A percentile compares a stretch with the other conserved stretches of the same genome.
These are phyloP conservation scores for Leccinum glutinopallens DNA, from an alignment of 1,284 basidiomycete genomes.

Conservation along the genomic window DNA sequence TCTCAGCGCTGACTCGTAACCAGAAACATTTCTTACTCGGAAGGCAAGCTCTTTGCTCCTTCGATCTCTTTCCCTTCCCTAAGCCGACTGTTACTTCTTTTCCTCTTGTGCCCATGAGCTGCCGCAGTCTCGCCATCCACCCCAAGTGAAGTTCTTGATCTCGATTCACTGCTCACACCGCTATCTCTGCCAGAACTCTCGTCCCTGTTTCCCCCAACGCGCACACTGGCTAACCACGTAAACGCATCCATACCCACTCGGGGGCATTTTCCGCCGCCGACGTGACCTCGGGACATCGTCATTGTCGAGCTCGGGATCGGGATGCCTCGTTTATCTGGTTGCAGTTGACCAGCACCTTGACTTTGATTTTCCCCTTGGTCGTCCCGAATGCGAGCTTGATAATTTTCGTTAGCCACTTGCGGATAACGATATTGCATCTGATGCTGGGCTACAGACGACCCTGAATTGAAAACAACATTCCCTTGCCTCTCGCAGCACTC, in stretches of 20 bases:
- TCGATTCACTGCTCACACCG: slow-evolving; percentile 42
- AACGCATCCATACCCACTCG: slow-evolving; percentile 68
- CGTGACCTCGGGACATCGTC: slow-evolving; percentile 59
- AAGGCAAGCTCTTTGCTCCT: slow-evolving; percentile 64
- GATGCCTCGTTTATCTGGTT: slow-evolving; percentile 25
- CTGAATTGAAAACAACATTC: slow-evolving; percentile 29
- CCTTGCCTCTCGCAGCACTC: slow-evolving; percentile 39
- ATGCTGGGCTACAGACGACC: slow-evolving; percentile 19
- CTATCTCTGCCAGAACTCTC: slow-evolving; percentile 57
- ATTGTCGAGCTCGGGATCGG: slow-evolving; percentile 30
- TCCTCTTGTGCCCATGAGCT: slow-evolving; percentile 27
- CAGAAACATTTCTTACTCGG: slow-evolving; percentile 59
- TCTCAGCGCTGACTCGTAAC: slow-evolving; percentile 14
- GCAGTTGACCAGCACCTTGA: slow-evolving; percentile 11
- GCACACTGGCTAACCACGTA: slow-evolving; percentile 73
- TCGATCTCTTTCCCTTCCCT: slow-evolving; percentile 47
- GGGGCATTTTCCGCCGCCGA: slow-evolving; percentile 56
- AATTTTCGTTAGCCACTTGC: slow-evolving; percentile 16
- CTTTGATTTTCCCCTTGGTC: slow-evolving; percentile 22
- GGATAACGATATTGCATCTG: slow-evolving; percentile 26
- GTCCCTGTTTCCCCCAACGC: slow-evolving; percentile 52
- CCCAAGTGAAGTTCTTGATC: slow-evolving; percentile 36
- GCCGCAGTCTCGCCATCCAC: slow-evolving; percentile 23
- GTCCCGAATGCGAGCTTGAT: slow-evolving; percentile 24
- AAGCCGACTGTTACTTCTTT: slow-evolving; percentile 48